phyloP scores from a whole-genome alignment of 176 grass and related monocot species.

The Juncus inflexus region DNA sequence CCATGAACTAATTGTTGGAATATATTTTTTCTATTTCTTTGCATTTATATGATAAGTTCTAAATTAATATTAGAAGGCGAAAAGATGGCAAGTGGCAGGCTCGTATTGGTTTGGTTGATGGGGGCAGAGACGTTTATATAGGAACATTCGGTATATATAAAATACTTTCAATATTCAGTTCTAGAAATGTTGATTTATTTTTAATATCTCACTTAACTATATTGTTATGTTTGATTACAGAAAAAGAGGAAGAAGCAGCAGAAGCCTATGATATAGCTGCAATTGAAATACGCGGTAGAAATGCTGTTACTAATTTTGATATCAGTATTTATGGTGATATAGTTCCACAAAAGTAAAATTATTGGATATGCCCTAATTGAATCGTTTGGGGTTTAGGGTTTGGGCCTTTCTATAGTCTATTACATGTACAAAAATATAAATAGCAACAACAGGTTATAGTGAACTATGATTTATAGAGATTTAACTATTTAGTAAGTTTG shows the following conservation, averaged over 20 bases:
- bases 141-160: slow-evolving; percentile 79
- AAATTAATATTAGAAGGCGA: slow-evolving; percentile 53
- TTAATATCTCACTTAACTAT: slow-evolving; percentile 13
- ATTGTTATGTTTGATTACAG: slow-evolving; percentile 37
- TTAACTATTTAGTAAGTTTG: too few relatives aligned
- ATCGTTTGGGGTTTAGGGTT: too few relatives aligned
- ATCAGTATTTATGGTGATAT: slow-evolving; percentile 72
- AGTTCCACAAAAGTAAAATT: slow-evolving; percentile 42
- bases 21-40: slow-evolving; percentile 21
- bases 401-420: too few relatives aligned
- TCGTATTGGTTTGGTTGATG: slow-evolving; percentile 86
- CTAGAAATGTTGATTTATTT: not conserved
- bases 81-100: slow-evolving; percentile 99
- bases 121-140: slow-evolving; percentile 90
- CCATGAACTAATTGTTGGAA: slow-evolving; percentile 14
- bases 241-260: slow-evolving; percentile 96
- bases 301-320: slow-evolving; percentile 97
- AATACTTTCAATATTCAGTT: not conserved
- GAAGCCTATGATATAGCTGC: slow-evolving; percentile 94
- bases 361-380: too few relatives aligned
- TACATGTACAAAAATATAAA: too few relatives aligned
- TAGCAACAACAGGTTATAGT: too few relatives aligned
- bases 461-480: too few relatives aligned
- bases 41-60: slow-evolving; percentile 13
- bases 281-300: slow-evolving; percentile 80